Conservation (phyloP, 2,329 filamentous ascomycete genomes). For the Exophiala calicioides region DNA sequence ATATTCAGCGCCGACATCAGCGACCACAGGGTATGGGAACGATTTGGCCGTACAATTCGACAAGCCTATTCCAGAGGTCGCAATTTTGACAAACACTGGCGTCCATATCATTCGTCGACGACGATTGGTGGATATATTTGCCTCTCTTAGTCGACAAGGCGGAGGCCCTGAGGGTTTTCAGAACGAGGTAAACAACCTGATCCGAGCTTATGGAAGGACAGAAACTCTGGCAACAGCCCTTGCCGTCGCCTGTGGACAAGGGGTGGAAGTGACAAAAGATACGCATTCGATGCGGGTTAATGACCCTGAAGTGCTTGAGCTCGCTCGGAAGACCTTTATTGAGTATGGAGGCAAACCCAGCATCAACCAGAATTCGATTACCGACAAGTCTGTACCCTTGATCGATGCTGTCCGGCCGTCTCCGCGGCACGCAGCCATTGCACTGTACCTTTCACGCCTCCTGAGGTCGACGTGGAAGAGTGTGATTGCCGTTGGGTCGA, state of each 20-base stretch:
- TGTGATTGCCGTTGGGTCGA: slow-evolving; percentile 64
- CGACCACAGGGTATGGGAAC: slow-evolving; percentile 83
- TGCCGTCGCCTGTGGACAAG: slow-evolving; percentile 92
- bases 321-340: slow-evolving; percentile 83
- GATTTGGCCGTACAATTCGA: slow-evolving; percentile 97
- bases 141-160: slow-evolving; percentile 71
- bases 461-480: slow-evolving; percentile 86
- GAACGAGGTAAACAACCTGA: slow-evolving; percentile 78
- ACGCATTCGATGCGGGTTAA: slow-evolving; percentile 69
- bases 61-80: slow-evolving; percentile 75
- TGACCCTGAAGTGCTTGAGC: slow-evolving; percentile 82
- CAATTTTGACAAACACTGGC: slow-evolving; percentile 86
- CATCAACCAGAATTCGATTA: slow-evolving; percentile 72
- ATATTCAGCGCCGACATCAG: slow-evolving; percentile 67
- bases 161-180: slow-evolving; percentile 79
- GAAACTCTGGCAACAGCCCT: slow-evolving; percentile 89
- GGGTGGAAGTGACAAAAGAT: slow-evolving; percentile 73
- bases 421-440: slow-evolving; percentile 83
- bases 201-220: slow-evolving; percentile 79
- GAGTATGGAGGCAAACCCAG: slow-evolving; percentile 88
- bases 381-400: slow-evolving; percentile 62
- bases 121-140: slow-evolving; percentile 88
- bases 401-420: slow-evolving; percentile 85
- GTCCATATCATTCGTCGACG: slow-evolving; percentile 82
- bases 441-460: slow-evolving; percentile 84